Conservation (phyloP, 1,284 basidiomycete species). For the Takashimella tepidaria region DNA sequence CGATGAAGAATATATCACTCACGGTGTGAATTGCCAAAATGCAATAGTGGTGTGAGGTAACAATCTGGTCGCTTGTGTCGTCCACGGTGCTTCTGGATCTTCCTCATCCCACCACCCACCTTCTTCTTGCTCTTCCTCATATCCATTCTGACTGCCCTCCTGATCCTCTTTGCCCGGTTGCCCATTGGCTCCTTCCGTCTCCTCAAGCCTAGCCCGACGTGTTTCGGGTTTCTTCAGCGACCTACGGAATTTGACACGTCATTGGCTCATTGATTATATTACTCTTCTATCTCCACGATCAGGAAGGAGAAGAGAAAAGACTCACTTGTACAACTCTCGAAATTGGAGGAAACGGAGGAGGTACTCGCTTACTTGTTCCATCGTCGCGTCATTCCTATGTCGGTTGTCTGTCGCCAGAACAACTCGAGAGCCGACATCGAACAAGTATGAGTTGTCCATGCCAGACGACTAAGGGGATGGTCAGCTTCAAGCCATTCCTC, state of each 20-base stretch:
- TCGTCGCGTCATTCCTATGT: constrained; percentile 62
- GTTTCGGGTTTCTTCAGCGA: constrained; percentile 3
- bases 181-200: constrained; percentile 5
- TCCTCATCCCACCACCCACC: constrained; percentile 44
- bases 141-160: constrained; percentile 5
- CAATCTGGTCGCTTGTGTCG: constrained; percentile 37
- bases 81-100: constrained; percentile 44
- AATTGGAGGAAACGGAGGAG: constrained; percentile 82
- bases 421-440: constrained; percentile 78
- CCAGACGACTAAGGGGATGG: constrained; percentile 70
- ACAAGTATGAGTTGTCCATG: constrained; percentile 87
- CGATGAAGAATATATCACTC: constrained; percentile 33
- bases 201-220: not conserved
- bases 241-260: too few species aligned
- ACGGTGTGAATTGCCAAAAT: constrained; percentile 77
- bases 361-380: constrained; percentile 86
- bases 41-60: constrained; percentile 67
- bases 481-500: too few species aligned
- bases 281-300: not conserved
- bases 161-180: not conserved
- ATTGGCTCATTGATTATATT: too few species aligned
- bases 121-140: constrained; percentile 19
- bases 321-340: constrained; percentile 73
- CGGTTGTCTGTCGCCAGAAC: constrained; percentile 79
- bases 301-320: too few species aligned